Base-by-base conservation (phyloP, 768 basidiomycete species). In the Phallus indusiatus region DNA sequence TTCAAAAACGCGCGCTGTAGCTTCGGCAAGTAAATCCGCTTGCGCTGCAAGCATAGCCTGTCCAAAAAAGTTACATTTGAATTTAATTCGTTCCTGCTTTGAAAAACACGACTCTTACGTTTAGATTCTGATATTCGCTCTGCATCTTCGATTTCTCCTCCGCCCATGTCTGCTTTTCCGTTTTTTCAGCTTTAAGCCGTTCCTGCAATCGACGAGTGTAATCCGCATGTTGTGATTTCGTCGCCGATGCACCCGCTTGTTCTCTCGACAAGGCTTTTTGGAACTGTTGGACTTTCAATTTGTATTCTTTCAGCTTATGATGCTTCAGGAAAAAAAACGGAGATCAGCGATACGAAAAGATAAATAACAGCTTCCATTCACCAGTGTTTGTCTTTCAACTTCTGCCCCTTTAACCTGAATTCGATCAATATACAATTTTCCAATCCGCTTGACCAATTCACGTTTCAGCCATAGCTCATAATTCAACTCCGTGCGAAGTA, bases 141-240 rank as follows among this genome's bases (percentile, higher is more conserved):
- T 87, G 81, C 59, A 94, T 75, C 10, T 74, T 72, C 6, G 83
- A 81, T 16, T 85, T 83, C 65, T 93, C 90, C 0, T 73, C 73
- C 46, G 81, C 76, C 88, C 90, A 93, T 4, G 75, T 73, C 67
- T 82, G 85, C 70, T 90, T 90, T 67, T 94, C 87, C 54, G 90
- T 88, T 52, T 90, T 78, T 53, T 90, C 76, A 53, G 83, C 82
- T 56, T 78, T 81, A 58, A 92, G 73, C 68, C 87, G 88, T 60
- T 84, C 83, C 66, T 88, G 84, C n/a, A 94, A 71, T 60, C 90
- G 84, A 3, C 75, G 78, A 63, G 90, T 90, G 87, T 90, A 94
- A 59, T 91, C 88, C 2, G 82, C 80, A 66, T 89, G 90, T 64
- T 88, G 86, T 61, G 83, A 80, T 67, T 90, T 90, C 2, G 85